Conservation (phyloP, 495 filamentous ascomycete species). For the Apiosordaria backusii region DNA sequence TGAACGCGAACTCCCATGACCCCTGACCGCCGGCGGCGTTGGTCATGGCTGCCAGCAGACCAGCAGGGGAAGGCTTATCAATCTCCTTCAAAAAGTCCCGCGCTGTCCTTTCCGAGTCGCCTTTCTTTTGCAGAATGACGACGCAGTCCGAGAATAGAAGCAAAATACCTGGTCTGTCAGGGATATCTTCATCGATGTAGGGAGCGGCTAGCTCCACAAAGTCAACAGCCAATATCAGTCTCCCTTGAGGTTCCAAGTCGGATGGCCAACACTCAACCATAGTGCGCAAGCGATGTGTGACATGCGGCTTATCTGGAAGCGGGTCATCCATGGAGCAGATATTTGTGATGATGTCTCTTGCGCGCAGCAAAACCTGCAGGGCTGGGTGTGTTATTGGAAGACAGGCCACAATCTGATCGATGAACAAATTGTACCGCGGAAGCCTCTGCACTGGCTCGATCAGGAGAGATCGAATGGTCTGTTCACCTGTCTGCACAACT, state of each 20-base stretch:
- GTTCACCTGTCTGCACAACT: slow-evolving; percentile 82
- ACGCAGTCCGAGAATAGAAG: slow-evolving; percentile 82
- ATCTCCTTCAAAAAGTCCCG: slow-evolving; percentile 78
- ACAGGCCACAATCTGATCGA: slow-evolving; percentile 86
- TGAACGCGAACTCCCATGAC: slow-evolving; percentile 66
- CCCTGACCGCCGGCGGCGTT: slow-evolving; percentile 50
- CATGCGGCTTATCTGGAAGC: slow-evolving; percentile 61
- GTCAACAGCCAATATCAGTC: slow-evolving; percentile 81
- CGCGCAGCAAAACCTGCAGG: slow-evolving; percentile 72
- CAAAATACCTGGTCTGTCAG: slow-evolving; percentile 62
- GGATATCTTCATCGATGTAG: slow-evolving; percentile 40
- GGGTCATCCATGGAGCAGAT: slow-evolving; percentile 86
- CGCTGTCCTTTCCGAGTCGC: slow-evolving; percentile 60
- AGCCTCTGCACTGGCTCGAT: slow-evolving; percentile 96
- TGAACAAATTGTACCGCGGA: slow-evolving; percentile 90
- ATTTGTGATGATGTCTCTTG: slow-evolving; percentile 85
- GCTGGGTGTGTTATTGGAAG: slow-evolving; percentile 82
- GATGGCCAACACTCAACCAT: slow-evolving; percentile 78
- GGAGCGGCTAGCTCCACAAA: slow-evolving; percentile 73
- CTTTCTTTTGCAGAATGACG: slow-evolving; percentile 67
- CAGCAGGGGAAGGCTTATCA: slow-evolving; percentile 64
- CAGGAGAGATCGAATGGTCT: slow-evolving; percentile 81
- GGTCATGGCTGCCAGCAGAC: slow-evolving; percentile 53
- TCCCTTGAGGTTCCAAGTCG: slow-evolving; percentile 66
- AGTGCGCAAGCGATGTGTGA: slow-evolving; percentile 67